Conservation (phyloP, 2,329 filamentous ascomycete genomes). For the Tolypocladium amazonense region DNA sequence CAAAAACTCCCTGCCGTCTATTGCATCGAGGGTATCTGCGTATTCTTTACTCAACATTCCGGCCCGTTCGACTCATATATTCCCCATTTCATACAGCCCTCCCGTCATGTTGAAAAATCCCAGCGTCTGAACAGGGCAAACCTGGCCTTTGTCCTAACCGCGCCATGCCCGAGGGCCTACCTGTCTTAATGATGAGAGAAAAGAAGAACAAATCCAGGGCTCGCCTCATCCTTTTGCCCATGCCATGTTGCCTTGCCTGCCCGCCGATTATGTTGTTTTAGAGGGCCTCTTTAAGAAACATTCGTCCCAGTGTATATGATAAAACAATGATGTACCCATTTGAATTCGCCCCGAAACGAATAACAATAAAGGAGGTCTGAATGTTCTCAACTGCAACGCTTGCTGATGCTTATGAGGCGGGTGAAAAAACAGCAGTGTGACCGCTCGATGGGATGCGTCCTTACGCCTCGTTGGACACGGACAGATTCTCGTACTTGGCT, state of each 20-base stretch:
- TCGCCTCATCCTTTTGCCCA: neutral
- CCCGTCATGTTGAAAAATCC: neutral
- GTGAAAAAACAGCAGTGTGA: neutral
- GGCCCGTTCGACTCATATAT: neutral
- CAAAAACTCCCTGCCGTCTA: neutral
- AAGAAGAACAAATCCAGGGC: neutral
- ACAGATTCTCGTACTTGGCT: constrained; percentile 24
- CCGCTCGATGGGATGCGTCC: neutral
- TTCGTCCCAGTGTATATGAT: neutral
- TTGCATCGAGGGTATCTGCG: neutral
- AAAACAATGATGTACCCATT: neutral
- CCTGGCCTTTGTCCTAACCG: neutral
- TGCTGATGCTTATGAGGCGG: neutral
- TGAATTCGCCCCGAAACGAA: neutral
- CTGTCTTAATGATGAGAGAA: too few species aligned
- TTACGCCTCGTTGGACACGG: constrained; percentile 10
- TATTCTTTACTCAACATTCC: neutral
- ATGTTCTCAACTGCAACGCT: neutral
- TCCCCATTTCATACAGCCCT: neutral
- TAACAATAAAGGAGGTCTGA: neutral
- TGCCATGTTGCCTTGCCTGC: neutral
- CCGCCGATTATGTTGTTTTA: neutral
- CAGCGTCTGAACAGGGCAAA: neutral
- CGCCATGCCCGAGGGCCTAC: neutral
- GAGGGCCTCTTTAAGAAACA: neutral